These are phyloP conservation scores for Epichloe coenophiala DNA, from an alignment of 2,329 filamentous ascomycete genomes.

Conservation along the genomic window DNA sequence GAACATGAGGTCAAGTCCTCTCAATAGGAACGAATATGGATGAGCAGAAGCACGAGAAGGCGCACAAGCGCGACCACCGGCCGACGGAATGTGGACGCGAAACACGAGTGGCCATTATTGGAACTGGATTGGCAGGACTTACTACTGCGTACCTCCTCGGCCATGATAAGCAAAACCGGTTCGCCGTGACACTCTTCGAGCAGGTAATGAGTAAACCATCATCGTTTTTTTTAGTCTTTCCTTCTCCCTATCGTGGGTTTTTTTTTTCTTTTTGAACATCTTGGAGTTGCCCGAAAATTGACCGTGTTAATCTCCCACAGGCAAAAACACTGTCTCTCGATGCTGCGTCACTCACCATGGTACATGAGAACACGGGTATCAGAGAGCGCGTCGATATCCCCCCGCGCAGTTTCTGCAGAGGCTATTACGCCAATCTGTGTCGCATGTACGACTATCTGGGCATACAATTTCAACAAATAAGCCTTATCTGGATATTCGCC, in stretches of 20 bases:
- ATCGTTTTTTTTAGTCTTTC: too few relatives aligned
- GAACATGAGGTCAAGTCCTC: background rate
- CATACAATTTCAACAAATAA: constrained; percentile 33
- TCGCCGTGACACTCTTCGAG: constrained; percentile 23
- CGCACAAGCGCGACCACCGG: background rate
- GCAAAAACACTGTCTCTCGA: constrained; percentile 22
- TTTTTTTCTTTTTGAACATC: too few relatives aligned
- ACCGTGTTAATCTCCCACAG: constrained; percentile 9
- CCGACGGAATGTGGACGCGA: too few relatives aligned
- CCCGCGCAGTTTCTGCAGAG: constrained; percentile 23
- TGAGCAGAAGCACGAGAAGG: background rate
- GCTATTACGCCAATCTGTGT: constrained; percentile 41
- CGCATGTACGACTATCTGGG: constrained; percentile 42
- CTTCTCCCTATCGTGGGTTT: too few relatives aligned
- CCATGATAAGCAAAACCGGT: constrained; percentile 17
- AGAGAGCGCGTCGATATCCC: constrained; percentile 26
- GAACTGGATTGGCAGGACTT: constrained; percentile 24
- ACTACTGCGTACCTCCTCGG: constrained; percentile 22
- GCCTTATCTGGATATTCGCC: constrained; percentile 40
- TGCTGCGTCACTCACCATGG: constrained; percentile 23
- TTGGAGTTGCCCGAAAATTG: background rate
- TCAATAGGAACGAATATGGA: background rate
- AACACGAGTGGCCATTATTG: constrained; percentile 19
- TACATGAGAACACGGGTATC: constrained; percentile 15
- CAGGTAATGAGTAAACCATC: constrained; percentile 14